Evolutionary conservation across 2,329 filamentous ascomycete species (phyloP), one percentile per base, ranked within the genome.

Genomic region (Fusarium citri): DNA sequence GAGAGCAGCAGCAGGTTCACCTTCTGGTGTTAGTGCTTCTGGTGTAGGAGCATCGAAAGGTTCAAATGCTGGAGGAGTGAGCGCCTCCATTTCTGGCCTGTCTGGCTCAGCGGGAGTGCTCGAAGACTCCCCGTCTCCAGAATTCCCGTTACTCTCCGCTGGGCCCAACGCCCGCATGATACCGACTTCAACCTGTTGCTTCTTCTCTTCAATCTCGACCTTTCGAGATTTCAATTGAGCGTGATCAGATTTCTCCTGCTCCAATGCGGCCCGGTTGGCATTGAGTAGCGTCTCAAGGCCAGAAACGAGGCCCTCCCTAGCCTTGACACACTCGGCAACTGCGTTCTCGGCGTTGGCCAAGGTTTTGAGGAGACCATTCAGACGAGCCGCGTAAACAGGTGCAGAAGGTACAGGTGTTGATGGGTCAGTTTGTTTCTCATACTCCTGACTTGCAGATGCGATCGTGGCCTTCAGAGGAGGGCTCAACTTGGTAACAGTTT

Each of bases 291-390:
- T 94, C 80, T 98, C 94, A 8, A 99, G 84, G 2, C 91, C 94
- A 28, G 88, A 86, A 40, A 98, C 90, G 28, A 99, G 86, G 12
- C 89, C 87, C 70, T 89, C 88, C 16, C 96, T 90, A 4, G 94
- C 93, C 77, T 95, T 94, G 77, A 99, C 93, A 72, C 92, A 93
- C 74, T 97, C 94, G 4, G 92, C 91, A 2, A 98, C 92, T 1
- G 95, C 94, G 57, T 89, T 93, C 80, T 99, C 94, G 6, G 96
- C 96, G 69, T 89, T 93, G 22, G 94, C 93, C 20, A 99, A 86
- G 9, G 90, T 92, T 83, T 96, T 98, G 56, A 98, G 86, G n/a
- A 99, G 85, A 5, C 93, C 92, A 70, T 93, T 94, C 11, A 99
- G 87, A 28, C 94, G 91, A 16, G 95, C 95, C 3, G 96, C 96